Percentiles rank a stretch among this genome's conserved stretches.
Conservation (phyloP, 306 rosid species). For the Clitoria ternatea region DNA sequence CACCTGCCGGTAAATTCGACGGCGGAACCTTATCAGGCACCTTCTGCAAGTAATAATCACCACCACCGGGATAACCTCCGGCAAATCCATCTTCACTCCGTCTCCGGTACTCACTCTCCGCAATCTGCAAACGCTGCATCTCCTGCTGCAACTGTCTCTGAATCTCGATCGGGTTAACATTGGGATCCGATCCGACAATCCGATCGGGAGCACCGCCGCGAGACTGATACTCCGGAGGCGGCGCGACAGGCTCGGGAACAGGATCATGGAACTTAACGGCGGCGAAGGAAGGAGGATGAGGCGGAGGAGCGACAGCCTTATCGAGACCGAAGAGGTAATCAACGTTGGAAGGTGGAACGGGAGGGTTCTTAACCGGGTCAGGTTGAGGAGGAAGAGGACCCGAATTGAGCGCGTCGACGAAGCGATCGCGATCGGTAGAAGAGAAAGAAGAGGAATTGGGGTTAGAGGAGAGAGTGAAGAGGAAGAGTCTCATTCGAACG, state of each 20-base stretch:
- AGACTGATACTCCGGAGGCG: slow-evolving; percentile 30
- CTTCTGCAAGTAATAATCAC: slow-evolving; percentile 50
- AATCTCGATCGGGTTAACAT: slow-evolving; percentile 39
- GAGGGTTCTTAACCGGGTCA: slow-evolving; percentile 38
- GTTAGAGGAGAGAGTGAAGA: slow-evolving; percentile 31
- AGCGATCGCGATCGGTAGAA: slow-evolving; percentile 52
- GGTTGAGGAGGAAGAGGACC: slow-evolving; percentile 26
- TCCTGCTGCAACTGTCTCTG: slow-evolving; percentile 70
- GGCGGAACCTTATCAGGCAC: slow-evolving; percentile 41
- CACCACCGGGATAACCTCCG: slow-evolving; percentile 39
- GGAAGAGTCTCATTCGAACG: slow-evolving; percentile 69
- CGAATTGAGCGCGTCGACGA: slow-evolving; percentile 48
- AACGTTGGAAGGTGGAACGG: slow-evolving; percentile 28
- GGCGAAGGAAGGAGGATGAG: slow-evolving; percentile 20
- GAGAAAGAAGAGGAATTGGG: not conserved
- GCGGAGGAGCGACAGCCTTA: slow-evolving; percentile 43
- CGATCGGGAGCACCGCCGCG: slow-evolving; percentile 31
- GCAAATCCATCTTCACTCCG: slow-evolving; percentile 47
- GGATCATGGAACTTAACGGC: slow-evolving; percentile 44
- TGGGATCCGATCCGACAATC: slow-evolving; percentile 40
- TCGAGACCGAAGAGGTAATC: slow-evolving; percentile 69
- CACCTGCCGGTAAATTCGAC: slow-evolving; percentile 22
- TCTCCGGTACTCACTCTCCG: slow-evolving; percentile 51
- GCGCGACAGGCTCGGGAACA: slow-evolving; percentile 44
- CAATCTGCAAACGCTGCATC: slow-evolving; percentile 56